Base-by-base conservation (phyloP, 1,284 basidiomycete genomes). In the Athelia sp. region DNA sequence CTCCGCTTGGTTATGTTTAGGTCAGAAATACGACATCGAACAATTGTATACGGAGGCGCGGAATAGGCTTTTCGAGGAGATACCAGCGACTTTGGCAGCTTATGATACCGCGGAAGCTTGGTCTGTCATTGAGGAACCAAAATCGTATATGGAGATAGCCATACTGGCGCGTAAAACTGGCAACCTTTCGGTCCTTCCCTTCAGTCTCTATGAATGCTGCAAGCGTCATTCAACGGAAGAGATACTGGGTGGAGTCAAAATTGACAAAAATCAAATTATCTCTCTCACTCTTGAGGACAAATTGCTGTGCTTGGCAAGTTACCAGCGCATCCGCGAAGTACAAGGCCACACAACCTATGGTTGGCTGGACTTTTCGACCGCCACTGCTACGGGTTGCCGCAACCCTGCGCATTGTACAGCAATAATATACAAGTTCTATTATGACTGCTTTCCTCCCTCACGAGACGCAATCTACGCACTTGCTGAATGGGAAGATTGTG, bases 11-110 rank as follows among this genome's bases (percentile, higher is more conserved):
- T 63, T 76, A 0, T 67, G 69, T 14, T 60, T 76, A 23, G 68
- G 68, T 58, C 70, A 70, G 6, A 76, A 76, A 55, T 76, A 75
- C 51, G 51, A 72, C 50, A 64, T 75, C 59, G 60, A 13, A 1
- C 61, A 66, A 43, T 63, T 75, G 32, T 69, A 73, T 17, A 60
- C 62, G 31, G 66, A 68, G 15, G 72, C 70, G 50, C 64, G 73
- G 17, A 42, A 63, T 23, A 57, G 75, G 36, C 61, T 75, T 31
- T 56, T 58, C 10, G 48, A 58, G 19, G 63, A 65, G 23, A 65
- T 74, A 45, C 73, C 73, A 4, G 54, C 62, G 9, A 68, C 69
- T 2, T 69, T 71, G 17, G n/a, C 4, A 4, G 36, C 6, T 8
- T n/a, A 15, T 17, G 36, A 22, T 10, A 15, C 6, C n/a, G 6